A percentile compares a stretch with the other conserved stretches of the same genome.
Conservation (phyloP, 352 stramenopile genomes). For the Achlya hypogyna region DNA sequence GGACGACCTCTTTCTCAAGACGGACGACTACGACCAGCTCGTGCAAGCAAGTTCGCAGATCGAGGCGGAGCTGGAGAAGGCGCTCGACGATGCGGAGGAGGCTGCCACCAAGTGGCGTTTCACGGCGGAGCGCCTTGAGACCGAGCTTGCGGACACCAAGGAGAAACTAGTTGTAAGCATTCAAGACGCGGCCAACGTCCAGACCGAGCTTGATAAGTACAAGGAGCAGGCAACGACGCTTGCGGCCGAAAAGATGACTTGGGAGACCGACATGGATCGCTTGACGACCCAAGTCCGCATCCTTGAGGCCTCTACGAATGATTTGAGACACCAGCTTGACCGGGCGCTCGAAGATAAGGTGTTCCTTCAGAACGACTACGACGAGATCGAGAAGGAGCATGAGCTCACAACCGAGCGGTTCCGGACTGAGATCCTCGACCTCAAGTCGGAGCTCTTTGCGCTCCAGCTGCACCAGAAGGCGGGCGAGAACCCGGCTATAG, state of each 20-base stretch:
- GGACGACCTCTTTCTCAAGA: slow-evolving; percentile 19
- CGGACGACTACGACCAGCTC: slow-evolving; percentile 20
- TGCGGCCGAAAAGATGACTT: not conserved
- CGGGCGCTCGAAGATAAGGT: slow-evolving; percentile 81
- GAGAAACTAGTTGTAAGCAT: slow-evolving; percentile 11
- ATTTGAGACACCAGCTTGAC: slow-evolving; percentile 76
- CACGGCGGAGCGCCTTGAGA: slow-evolving; percentile 13
- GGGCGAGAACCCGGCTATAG: slow-evolving; percentile 26
- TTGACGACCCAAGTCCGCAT: slow-evolving; percentile 74
- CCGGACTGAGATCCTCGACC: slow-evolving; percentile 74
- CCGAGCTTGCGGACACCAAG: not conserved
- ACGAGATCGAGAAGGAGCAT: slow-evolving; percentile 72
- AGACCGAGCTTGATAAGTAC: slow-evolving; percentile 9
- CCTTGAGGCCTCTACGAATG: slow-evolving; percentile 62
- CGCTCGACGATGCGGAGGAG: slow-evolving; percentile 3
- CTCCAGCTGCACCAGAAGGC: slow-evolving; percentile 48
- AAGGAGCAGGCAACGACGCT: slow-evolving; percentile 11
- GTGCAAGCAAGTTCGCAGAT: slow-evolving; percentile 8
- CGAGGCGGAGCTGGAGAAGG: slow-evolving; percentile 18
- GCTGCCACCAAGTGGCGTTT: slow-evolving; percentile 15
- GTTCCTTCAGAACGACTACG: slow-evolving; percentile 72
- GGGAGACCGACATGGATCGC: slow-evolving; percentile 52
- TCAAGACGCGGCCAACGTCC: slow-evolving; percentile 3
- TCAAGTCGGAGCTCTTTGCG: slow-evolving; percentile 74
- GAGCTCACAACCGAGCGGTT: slow-evolving; percentile 68